Base-by-base conservation (phyloP, 2,329 filamentous ascomycete genomes). In the Alternaria sp. region DNA sequence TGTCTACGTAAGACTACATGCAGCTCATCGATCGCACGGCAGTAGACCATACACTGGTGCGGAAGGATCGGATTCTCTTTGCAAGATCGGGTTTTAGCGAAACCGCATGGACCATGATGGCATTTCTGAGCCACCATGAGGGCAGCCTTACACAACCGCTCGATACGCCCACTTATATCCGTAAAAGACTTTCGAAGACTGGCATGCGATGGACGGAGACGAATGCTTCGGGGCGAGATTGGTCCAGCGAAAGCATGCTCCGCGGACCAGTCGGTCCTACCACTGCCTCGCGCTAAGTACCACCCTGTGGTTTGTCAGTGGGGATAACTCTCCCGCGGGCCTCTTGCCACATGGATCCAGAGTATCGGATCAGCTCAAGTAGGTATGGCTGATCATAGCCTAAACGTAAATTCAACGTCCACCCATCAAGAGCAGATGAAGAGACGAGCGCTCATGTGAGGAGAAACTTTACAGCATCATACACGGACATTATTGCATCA, bases 371-470 rank as follows among this genome's bases (percentile, higher is more conserved):
- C 23, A 26, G 55, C 55, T 61, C 46, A 37, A 59, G 43, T 49
- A 60, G 44, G 56, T 26, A 50, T 47, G 56, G 43, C 23, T 55
- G 23, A 53, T 55, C 28, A 37, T 21, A 44, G 25, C 45, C 33
- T 46, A 55, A 63, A 61, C 25, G 56, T 60, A 63, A 60, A 55
- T 23, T 30, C 20, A 53, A 60, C 57, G 57, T 60, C 60, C 15
- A 20, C 15, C n/a, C 47, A 33, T 59, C 25, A 30, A 25, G 25
- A 18, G 12, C 9, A 41, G 8, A 23, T 41, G 8, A 41, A 37
- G 49, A 11, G 20, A 23, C 49, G 20, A 33, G n/a, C 43, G 18
- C 18, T 26, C 18, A 25, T 11, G 25, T 9, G n/a, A 15, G 9
- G 14, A 56, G 12, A 26, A 10, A 33, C 21, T 33, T 14, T 9